phyloP scores from a whole-genome alignment of 2,329 filamentous ascomycete genomes.

The Daldinia eschscholtzii region DNA sequence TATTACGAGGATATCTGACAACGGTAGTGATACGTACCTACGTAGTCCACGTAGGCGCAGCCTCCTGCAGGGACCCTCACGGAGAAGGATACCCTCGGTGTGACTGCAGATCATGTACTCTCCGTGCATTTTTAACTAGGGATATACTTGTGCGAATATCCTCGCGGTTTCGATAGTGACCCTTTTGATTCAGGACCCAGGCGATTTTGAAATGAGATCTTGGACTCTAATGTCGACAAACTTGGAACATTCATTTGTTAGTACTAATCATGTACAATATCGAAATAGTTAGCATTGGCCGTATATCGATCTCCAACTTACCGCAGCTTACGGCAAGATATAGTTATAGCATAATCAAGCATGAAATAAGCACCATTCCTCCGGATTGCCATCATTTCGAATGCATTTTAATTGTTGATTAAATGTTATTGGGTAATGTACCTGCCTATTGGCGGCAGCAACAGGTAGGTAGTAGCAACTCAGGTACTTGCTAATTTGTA shows the following conservation, averaged over 20 bases:
- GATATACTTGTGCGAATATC: constrained; percentile 9
- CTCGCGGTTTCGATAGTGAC: constrained; percentile 15
- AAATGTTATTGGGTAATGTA: constrained; percentile 29
- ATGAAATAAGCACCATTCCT: constrained; percentile 23
- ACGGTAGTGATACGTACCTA: constrained; percentile 20
- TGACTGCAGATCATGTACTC: constrained; percentile 42
- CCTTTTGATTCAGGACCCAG: constrained; percentile 4
- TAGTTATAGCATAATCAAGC: constrained; percentile 14
- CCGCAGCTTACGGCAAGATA: neutral
- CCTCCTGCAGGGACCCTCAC: constrained; percentile 43
- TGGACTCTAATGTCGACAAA: constrained; percentile 22
- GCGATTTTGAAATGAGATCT: constrained; percentile 23
- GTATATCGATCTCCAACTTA: neutral
- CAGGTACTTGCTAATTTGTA: constrained; percentile 9
- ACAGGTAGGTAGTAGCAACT: neutral
- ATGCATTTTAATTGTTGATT: constrained; percentile 25
- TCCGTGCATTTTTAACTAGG: constrained; percentile 18
- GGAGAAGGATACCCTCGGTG: constrained; percentile 39
- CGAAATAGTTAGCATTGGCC: constrained; percentile 11
- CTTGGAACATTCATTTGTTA: constrained; percentile 6
- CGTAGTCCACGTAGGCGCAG: constrained; percentile 38
- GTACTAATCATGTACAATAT: neutral
- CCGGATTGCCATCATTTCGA: constrained; percentile 15
- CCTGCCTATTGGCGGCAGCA: constrained; percentile 21
- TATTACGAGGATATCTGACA: constrained; percentile 33